Percentiles rank a stretch among this genome's conserved stretches.
phyloP scores from a whole-genome alignment of 257 asterid genomes.

The Galeopsis tetrahit region DNA sequence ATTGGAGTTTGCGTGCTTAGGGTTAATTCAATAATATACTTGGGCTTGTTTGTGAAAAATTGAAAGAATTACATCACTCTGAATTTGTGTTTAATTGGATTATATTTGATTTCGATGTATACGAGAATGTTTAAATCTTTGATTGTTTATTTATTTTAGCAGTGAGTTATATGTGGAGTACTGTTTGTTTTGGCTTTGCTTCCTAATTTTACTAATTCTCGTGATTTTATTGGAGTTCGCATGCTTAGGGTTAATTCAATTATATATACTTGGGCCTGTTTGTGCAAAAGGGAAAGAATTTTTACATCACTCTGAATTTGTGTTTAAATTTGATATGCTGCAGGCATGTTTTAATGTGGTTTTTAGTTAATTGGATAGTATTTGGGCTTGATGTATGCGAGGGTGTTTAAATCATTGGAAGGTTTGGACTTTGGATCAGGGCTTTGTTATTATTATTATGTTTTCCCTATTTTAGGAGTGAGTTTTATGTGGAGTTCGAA shows the following conservation, averaged over 20 bases:
- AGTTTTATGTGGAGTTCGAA: not conserved
- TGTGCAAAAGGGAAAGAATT: not conserved
- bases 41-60: not conserved
- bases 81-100: constrained; percentile 6
- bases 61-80: not conserved
- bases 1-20: not conserved
- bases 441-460: constrained; percentile 7
- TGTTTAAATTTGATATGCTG: constrained; percentile 17
- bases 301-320: constrained; percentile 13
- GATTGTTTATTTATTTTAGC: not conserved
- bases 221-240: not conserved
- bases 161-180: not conserved
- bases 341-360: constrained; percentile 15
- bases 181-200: no score
- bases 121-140: constrained; percentile 14
- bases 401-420: constrained; percentile 17
- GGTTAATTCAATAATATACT: not conserved
- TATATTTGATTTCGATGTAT: not conserved
- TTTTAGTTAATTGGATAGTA: not conserved
- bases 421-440: constrained; percentile 26
- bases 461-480: not conserved
- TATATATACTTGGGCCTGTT: not conserved
- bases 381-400: constrained; percentile 21
- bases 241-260: not conserved
- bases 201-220: not conserved